phyloP scores from a whole-genome alignment of 176 grass and related monocot species.

The Sorghum bicolor region Sorghum_bicolor_NCBIv3 NC_012871.2:20979501-20980000 shows the following conservation, averaged over 20 bases:
- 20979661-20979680: conserved; percentile 84
- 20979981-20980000: conserved; percentile 53
- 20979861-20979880: conserved; percentile 60
- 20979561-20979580: conserved; percentile 63
- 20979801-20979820: conserved; percentile 87
- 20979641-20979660: conserved; percentile 67
- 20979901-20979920: conserved; percentile 38
- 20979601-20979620: conserved; percentile 45
- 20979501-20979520: conserved; percentile 52
- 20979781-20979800: conserved; percentile 96
- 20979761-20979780: conserved; percentile 37
- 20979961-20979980: conserved; percentile 42
- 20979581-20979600: conserved; percentile 51
- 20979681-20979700: conserved; percentile 86
- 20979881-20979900: conserved; percentile 61
- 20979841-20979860: conserved; percentile 78
- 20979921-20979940: conserved; percentile 47
- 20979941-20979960: conserved; percentile 49
- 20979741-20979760: conserved; percentile 12
- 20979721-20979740: background rate
- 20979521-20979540: conserved; percentile 63
- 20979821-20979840: conserved; percentile 90
- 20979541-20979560: conserved; percentile 57
- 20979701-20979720: conserved; percentile 45
- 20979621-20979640: conserved; percentile 65